A percentile compares a stretch with the other conserved stretches of the same genome.
Evolutionary conservation across 306 rosid genomes (phyloP).

Genomic region (Acacia melanoxylon): DNA sequence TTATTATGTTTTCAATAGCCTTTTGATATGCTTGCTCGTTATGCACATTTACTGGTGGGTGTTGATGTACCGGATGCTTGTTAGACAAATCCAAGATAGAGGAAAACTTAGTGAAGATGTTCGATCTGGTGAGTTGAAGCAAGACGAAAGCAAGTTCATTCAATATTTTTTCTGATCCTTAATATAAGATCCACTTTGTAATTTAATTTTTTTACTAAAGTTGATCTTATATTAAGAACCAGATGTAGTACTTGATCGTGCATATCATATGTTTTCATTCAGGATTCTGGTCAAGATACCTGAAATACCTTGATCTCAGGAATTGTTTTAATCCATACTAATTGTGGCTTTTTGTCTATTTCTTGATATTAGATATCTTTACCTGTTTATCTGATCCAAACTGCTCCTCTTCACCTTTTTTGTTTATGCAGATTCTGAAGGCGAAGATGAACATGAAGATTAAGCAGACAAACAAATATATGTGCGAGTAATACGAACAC

Average conservation of each 20-base stretch:
- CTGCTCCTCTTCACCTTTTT: conserved; percentile 8
- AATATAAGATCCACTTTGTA: too few relatives aligned
- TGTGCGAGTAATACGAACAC: conserved; percentile 6
- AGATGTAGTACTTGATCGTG: neutral
- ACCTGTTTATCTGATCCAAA: conserved; percentile 22
- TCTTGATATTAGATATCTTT: neutral
- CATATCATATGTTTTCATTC: conserved; percentile 1
- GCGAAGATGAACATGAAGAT: conserved; percentile 86
- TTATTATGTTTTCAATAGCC: conserved; percentile 84
- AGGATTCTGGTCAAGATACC: neutral
- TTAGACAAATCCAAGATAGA: conserved; percentile 78
- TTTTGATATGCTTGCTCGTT: conserved; percentile 74
- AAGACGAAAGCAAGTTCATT: neutral
- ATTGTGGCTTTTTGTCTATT: neutral
- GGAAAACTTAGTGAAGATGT: conserved; percentile 89
- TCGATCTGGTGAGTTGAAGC: conserved; percentile 80
- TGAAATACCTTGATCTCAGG: conserved; percentile 4
- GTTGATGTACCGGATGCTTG: conserved; percentile 89
- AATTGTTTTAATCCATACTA: neutral
- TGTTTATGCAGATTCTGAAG: conserved; percentile 77
- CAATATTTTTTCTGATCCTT: too few relatives aligned
- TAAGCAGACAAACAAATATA: conserved; percentile 40
- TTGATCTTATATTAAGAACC: too few relatives aligned
- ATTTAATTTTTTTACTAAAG: too few relatives aligned
- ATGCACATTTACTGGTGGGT: conserved; percentile 95